Conservation (phyloP, 140 eudicot genomes). For the Stevia rebaudiana region DNA sequence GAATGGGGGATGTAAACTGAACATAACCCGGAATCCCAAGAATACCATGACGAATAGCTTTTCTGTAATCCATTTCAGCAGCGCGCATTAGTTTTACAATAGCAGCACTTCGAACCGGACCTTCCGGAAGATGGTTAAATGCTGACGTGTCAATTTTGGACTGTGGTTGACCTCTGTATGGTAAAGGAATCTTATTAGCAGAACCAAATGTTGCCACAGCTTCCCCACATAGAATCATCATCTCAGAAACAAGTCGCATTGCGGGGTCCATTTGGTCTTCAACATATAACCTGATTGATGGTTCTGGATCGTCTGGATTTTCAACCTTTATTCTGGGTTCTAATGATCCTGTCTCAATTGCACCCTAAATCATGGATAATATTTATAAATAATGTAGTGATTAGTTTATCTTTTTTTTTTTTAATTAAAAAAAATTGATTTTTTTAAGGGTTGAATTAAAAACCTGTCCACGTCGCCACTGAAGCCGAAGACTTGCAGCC, state of each 20-base stretch:
- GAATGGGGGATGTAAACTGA: constrained; percentile 94
- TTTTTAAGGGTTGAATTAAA: background rate
- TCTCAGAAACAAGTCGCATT: constrained; percentile 92
- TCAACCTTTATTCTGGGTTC: constrained; percentile 83
- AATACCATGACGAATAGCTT: constrained; percentile 81
- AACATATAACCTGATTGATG: constrained; percentile 69
- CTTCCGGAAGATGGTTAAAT: constrained; percentile 91
- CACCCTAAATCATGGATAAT: constrained; percentile 52
- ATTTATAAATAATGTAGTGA: background rate
- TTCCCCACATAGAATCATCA: constrained; percentile 99
- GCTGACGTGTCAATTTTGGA: constrained; percentile 68
- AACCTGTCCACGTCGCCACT: constrained; percentile 90
- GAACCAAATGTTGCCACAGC: constrained; percentile 85
- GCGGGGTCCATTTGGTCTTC: constrained; percentile 91
- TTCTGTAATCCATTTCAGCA: constrained; percentile 93
- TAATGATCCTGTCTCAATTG: constrained; percentile 62
- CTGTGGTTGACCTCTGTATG: constrained; percentile 93
- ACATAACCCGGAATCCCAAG: constrained; percentile 97
- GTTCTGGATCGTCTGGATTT: constrained; percentile 92
- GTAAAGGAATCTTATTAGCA: constrained; percentile 59
- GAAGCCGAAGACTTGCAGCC: constrained; percentile 80
- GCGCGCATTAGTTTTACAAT: constrained; percentile 74
- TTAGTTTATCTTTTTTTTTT: background rate
- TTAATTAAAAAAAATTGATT: background rate
- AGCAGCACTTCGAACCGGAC: constrained; percentile 86